Evolutionary conservation across 2,329 filamentous ascomycete species (phyloP).

Genomic region (Pseudogymnoascus sp.): DNA sequence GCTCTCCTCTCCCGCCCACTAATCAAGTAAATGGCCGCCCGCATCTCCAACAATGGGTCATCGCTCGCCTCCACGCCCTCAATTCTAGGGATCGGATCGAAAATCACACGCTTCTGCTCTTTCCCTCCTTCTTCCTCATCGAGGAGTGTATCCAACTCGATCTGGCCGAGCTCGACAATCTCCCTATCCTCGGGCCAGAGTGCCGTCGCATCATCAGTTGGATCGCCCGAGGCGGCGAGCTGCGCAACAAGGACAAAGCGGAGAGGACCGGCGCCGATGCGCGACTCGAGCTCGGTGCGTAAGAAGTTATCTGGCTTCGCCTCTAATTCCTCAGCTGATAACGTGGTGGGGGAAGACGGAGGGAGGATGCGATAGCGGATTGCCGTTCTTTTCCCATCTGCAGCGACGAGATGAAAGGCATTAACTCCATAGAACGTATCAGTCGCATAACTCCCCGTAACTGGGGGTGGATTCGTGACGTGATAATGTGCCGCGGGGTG

Average conservation of each 20-base stretch:
- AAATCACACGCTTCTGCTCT: slow-evolving; percentile 45
- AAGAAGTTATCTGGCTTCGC: slow-evolving; percentile 36
- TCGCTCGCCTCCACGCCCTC: slow-evolving; percentile 42
- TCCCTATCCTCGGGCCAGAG: slow-evolving; percentile 44
- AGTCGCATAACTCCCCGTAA: slow-evolving; percentile 39
- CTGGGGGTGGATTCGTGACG: slow-evolving; percentile 40
- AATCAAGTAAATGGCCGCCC: slow-evolving; percentile 47
- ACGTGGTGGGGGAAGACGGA: slow-evolving; percentile 32
- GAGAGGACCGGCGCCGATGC: slow-evolving; percentile 31
- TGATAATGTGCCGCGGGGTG: slow-evolving; percentile 42
- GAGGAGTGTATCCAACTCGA: slow-evolving; percentile 36
- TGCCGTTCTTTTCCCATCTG: slow-evolving; percentile 34
- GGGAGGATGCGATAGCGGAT: slow-evolving; percentile 44
- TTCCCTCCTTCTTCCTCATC: slow-evolving; percentile 33
- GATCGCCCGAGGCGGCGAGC: slow-evolving; percentile 40
- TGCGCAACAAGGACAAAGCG: slow-evolving; percentile 42
- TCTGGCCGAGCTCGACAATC: slow-evolving; percentile 41
- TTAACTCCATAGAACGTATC: slow-evolving; percentile 42
- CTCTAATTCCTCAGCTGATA: slow-evolving; percentile 32
- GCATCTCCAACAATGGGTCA: slow-evolving; percentile 48
- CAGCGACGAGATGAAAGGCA: slow-evolving; percentile 38
- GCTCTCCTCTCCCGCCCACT: slow-evolving; percentile 45
- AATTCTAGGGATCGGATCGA: slow-evolving; percentile 49
- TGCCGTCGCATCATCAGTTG: slow-evolving; percentile 39
- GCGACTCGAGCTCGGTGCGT: slow-evolving; percentile 37